Base-by-base conservation (phyloP, 2,329 filamentous ascomycete species). In the Xylariales sp. region DNA sequence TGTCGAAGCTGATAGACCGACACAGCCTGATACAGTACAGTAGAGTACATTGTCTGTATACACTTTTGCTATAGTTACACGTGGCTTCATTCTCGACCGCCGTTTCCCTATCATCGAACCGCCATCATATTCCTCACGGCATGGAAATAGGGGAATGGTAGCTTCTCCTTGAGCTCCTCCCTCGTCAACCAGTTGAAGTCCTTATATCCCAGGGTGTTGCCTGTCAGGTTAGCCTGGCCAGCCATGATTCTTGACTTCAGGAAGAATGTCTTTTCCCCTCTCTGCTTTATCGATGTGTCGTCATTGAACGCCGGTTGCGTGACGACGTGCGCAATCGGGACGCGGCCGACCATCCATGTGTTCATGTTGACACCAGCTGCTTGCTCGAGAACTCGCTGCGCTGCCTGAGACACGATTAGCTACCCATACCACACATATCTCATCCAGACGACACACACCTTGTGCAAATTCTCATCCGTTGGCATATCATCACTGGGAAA, bases 171-270 rank as follows among this genome's bases (percentile, higher is more conserved):
- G 42, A 97, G 74, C 75, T 98, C 93, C 47, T 95, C 88, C 64
- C 85, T 90, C 18, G 87, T 84, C 56, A 97, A 66, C 93, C 93
- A 98, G 68, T 86, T 82, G 70, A 93, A 98, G 61, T 96, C 88
- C 40, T 74, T 73, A 40, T 93, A 71, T 5, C 84, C 86, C 43
- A 86, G 75, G 46, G 71, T 69, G 66, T 93, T 95, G 45, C 71
- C 73, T 47, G 71, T 70, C 39, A 97, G 64, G 62, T 95, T 78
- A 21, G 85, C 88, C 68, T 97, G 93, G n/a, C 93, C 93, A 24
- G 90, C 88, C 86, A 97, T 88, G 63, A 98, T 97, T 49, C 93
- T 80, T 38, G 82, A 87, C 74, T 97, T 97, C 73, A 97, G 80
- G 75, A 95, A 96, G 66, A 98, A 98, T 3, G 82, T 83, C 75